Conservation (phyloP, 805 yeast genomes). For the Monosporozyma servazzii region DNA sequence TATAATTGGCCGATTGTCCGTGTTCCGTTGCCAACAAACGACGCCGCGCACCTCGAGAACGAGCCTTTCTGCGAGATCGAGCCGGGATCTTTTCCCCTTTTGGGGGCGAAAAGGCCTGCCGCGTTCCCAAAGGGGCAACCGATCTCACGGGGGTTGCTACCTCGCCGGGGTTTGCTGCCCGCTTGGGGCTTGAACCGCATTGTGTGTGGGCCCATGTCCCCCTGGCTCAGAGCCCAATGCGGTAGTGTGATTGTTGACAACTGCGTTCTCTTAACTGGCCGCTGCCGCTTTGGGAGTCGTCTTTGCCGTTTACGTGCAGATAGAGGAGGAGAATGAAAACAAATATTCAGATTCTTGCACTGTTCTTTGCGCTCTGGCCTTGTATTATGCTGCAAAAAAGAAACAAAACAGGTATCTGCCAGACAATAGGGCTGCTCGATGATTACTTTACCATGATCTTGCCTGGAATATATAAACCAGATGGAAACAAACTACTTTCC, state of each 20-base stretch:
- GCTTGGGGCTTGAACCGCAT: neutral
- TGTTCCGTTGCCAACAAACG: neutral
- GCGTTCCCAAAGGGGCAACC: neutral
- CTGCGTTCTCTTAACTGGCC: neutral
- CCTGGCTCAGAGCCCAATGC: neutral
- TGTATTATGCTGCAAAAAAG: neutral
- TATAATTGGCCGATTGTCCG: neutral
- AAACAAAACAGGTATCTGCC: no score
- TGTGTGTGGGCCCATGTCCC: neutral
- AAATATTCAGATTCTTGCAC: neutral
- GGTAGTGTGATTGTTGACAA: neutral
- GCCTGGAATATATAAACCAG: no score
- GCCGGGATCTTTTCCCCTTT: neutral
- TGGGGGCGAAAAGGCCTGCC: neutral
- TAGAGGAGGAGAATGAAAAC: neutral
- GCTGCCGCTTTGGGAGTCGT: neutral
- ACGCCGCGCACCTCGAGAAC: neutral
- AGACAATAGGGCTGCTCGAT: no score
- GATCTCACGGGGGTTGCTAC: neutral
- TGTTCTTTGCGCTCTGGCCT: neutral
- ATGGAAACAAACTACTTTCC: no score
- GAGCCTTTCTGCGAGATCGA: neutral
- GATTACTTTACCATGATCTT: no score
- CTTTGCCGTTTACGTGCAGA: neutral
- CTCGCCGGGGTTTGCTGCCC: neutral